These are phyloP conservation scores for Cystobasidiaceae sp. DNA, from an alignment of 1,284 basidiomycete species.

Conservation along the genomic window DNA sequence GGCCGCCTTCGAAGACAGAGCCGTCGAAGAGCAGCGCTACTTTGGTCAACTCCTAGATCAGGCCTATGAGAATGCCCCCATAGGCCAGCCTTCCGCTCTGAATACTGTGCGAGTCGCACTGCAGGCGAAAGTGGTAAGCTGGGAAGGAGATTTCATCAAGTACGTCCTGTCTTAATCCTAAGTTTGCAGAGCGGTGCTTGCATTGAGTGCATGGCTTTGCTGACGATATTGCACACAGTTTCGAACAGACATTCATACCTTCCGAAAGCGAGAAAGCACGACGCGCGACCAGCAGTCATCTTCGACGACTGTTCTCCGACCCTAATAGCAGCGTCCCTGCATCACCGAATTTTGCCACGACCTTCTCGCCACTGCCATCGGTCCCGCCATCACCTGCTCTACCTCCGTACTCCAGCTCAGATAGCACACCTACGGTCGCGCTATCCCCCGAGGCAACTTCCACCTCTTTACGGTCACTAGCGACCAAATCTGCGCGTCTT, in stretches of 20 bases:
- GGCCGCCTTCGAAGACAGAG: constrained; percentile 31
- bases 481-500: not conserved
- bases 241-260: constrained; percentile 50
- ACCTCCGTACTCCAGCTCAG: not conserved
- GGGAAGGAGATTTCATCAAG: constrained; percentile 76
- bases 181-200: too few relatives aligned
- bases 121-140: constrained; percentile 93
- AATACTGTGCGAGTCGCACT: constrained; percentile 80
- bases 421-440: not conserved
- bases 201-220: too few relatives aligned
- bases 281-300: constrained; percentile 45
- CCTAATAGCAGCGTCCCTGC: constrained; percentile 43
- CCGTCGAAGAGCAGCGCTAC: constrained; percentile 51
- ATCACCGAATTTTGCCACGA: constrained; percentile 41
- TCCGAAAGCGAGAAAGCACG: constrained; percentile 46
- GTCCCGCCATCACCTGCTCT: constrained; percentile 16
- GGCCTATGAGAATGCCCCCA: constrained; percentile 71
- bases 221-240: too few relatives aligned
- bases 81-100: constrained; percentile 76
- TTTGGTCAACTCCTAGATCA: constrained; percentile 69
- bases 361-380: constrained; percentile 36
- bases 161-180: constrained; percentile 42
- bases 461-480: not conserved
- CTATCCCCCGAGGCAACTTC: not conserved
- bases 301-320: constrained; percentile 54